A percentile compares a stretch with the other conserved stretches of the same genome.
These are phyloP conservation scores for Rhytidiadelphus loreus DNA, from an alignment of 225 moss, liverwort and hornwort species.

Conservation along the genomic window DNA sequence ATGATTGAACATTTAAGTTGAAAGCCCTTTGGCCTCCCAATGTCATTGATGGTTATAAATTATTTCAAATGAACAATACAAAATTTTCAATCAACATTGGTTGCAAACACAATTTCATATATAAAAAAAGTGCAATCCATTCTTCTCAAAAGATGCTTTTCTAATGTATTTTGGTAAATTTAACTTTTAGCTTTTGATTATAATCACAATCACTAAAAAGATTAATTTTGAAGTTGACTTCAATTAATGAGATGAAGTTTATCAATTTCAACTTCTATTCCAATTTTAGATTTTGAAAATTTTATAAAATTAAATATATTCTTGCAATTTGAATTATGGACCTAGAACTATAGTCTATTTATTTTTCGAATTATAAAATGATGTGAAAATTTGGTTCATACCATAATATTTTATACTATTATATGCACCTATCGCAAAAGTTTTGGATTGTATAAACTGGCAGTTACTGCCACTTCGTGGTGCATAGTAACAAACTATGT, in stretches of 20 bases:
- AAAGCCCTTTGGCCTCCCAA: not conserved
- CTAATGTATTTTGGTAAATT: not conserved
- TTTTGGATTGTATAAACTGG: too few relatives aligned
- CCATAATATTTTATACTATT: not conserved
- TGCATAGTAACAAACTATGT: too few relatives aligned
- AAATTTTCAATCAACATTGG: not conserved
- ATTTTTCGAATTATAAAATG: not conserved
- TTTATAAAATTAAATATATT: not conserved
- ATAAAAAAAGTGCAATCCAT: not conserved
- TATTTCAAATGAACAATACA: not conserved
- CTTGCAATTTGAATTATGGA: not conserved
- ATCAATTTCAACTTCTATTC: not conserved
- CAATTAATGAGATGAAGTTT: not conserved
- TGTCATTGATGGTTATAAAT: not conserved
- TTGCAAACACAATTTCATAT: not conserved
- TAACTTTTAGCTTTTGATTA: not conserved
- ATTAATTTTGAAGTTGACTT: not conserved
- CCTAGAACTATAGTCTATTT: accelerated
- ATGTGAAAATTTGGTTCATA: not conserved
- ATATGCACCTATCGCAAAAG: not conserved
- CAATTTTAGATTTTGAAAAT: not conserved
- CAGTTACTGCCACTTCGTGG: too few relatives aligned
- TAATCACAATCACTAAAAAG: not conserved
- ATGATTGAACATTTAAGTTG: not conserved
- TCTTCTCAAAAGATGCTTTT: not conserved